Base-by-base conservation (phyloP, 2,329 filamentous ascomycete species). In the Xylogone sp. region DNA sequence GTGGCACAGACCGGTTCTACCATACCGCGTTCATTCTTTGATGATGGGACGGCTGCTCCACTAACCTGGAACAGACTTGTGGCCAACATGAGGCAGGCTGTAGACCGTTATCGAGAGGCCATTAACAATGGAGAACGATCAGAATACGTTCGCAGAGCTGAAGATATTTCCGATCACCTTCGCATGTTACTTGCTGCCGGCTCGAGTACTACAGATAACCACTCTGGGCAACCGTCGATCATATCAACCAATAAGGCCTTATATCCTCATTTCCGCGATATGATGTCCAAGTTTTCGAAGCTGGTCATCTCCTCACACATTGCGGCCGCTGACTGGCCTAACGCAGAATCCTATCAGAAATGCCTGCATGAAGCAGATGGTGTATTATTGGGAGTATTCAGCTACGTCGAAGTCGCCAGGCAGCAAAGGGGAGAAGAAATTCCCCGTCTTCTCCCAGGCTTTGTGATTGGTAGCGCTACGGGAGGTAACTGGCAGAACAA, bases 201-300 rank as follows among this genome's bases (percentile, higher is more conserved):
- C 8, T 99, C 94, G 29, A 91, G 93, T 50, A 99, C 94, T 1
- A 99, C 94, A 0, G 94, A 99, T 71, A 99, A 99, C 65, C 94
- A 99, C 68, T 97, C 94, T 19, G 94, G 94, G 42, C 96, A 97
- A 61, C 94, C 94, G 3, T 97, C 94, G n/a, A 97, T 99, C 63
- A 99, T 99, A 54, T 97, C 92, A 6, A 95, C 90, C 4, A 99
- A 99, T 75, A 97, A 97, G 69, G 89, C 91, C 0, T 76, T 99
- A 16, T 97, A 97, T 65, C 94, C 94, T 21, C 92, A 97, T 70
- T 99, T 99, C 71, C 81, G 94, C 49, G 94, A 97, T 67, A 97
- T 97, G 86, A 99, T 99, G 94, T 97, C 94, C 43, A 92, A 96
- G 62, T 99, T 99, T 69, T 97, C 94, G n/a, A 99, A 99, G 69